Evolutionary conservation across 140 eudicot species (phyloP), one percentile per base, ranked within the genome.

Genomic region (Bidens hawaiensis): DNA sequence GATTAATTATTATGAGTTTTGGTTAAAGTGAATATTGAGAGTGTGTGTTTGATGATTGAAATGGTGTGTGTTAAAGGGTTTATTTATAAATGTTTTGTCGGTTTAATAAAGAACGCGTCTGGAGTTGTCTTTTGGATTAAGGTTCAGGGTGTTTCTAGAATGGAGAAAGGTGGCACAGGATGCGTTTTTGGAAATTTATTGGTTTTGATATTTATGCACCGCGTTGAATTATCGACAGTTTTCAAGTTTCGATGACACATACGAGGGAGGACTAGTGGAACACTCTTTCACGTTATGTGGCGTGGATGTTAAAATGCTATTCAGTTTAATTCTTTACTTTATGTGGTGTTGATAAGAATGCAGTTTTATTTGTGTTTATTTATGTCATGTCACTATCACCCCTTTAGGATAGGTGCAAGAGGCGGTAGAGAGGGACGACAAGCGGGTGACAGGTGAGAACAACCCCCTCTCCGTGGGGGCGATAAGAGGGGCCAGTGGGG

Each of bases 51-150:
- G 34, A 36, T 22, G 71, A 10, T 53, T 64, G 71, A 43, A 21
- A 4, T 19, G 52, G 13, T 11, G 24, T 1, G 48, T 28, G 15
- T 46, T 6, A 1, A 8, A 3, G 5, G 5, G 24, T 46, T 0
- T 64, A 64, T 47, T 24, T 72, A 70, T 47, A 33, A 30, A 24
- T 62, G 40, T 28, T 42, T 65, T 4, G 71, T 60, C 40, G 72
- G 60, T 24, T 23, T 31, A 47, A 41, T 22, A 1, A 45, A 62
- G 30, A 48, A 78, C 62, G 64, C 77, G 78, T 65, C 1, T 15
- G 43, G 54, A 25, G 67, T 15, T 65, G 47, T 73, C 78, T 57
- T 65, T 46, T 27, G 15, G 73, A 65, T 73, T 73, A 73, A 73
- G 73, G 68, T 23, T 65, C 48, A 41, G 71, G 42, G 26, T 41